Percentiles rank a stretch among this genome's conserved stretches.
phyloP scores from a whole-genome alignment of 129 eudicot species.

The Tanacetum coccineum region DNA sequence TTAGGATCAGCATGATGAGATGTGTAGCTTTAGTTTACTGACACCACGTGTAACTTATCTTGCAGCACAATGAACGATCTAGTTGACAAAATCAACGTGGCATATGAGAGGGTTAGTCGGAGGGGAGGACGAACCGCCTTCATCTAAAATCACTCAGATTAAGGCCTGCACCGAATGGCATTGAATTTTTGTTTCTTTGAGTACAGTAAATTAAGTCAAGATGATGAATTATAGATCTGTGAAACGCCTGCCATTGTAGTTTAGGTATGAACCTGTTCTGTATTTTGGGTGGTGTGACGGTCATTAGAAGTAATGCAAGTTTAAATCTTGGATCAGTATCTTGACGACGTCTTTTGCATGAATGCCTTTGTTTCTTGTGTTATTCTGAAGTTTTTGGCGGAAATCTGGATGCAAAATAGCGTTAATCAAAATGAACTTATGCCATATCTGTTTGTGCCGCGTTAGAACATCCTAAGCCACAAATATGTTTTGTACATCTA shows the following conservation, averaged over 20 bases:
- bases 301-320: not conserved
- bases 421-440: too few relatives aligned
- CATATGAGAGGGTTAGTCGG: constrained; percentile 76
- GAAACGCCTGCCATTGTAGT: constrained; percentile 15
- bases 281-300: not conserved
- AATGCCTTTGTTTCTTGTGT: not conserved
- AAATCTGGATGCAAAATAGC: not conserved
- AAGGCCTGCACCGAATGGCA: constrained; percentile 4
- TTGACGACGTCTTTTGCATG: not conserved
- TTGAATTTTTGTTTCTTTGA: constrained; percentile 17
- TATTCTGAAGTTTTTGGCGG: not conserved
- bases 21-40: not conserved
- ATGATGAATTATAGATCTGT: constrained; percentile 9
- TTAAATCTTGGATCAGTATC: not conserved
- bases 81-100: constrained; percentile 93
- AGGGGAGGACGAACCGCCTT: constrained; percentile 97
- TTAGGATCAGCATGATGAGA: not conserved
- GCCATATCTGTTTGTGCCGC: too few relatives aligned
- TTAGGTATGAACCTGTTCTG: constrained; percentile 11
- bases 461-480: too few relatives aligned
- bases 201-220: constrained; percentile 17
- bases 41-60: not conserved
- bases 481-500: too few relatives aligned
- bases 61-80: constrained; percentile 93
- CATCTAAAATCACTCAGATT: constrained; percentile 35